Evolutionary conservation across 2,329 filamentous ascomycete genomes (phyloP).

Genomic region (Neofusicoccum cordaticola): DNA sequence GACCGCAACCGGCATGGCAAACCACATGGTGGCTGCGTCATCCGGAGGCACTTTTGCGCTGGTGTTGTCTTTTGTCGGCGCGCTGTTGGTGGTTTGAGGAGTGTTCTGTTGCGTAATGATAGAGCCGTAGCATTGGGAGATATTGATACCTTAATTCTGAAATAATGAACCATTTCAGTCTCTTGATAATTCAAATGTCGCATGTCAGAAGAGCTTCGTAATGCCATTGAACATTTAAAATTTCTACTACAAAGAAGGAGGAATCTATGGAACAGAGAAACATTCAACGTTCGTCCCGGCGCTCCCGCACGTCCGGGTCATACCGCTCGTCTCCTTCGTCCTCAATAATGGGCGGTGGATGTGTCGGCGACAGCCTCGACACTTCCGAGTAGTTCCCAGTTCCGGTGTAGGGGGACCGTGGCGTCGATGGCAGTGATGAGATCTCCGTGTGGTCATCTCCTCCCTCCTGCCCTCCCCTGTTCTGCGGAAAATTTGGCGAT

Average conservation of each 20-base stretch:
- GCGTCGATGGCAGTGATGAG: background rate
- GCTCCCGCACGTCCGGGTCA: background rate
- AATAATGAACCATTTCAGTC: too few relatives aligned
- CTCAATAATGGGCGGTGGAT: conserved; percentile 3
- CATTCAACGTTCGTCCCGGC: background rate
- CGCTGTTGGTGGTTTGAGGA: background rate
- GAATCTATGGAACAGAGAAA: too few relatives aligned
- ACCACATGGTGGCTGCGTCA: background rate
- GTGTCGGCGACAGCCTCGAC: background rate
- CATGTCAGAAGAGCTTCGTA: too few relatives aligned
- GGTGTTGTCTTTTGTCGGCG: background rate
- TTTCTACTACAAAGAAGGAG: too few relatives aligned
- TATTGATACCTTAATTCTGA: too few relatives aligned
- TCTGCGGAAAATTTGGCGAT: background rate
- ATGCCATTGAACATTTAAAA: too few relatives aligned
- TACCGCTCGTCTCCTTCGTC: background rate
- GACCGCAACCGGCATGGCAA: background rate
- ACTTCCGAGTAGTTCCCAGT: background rate
- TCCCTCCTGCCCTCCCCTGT: background rate
- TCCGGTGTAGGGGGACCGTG: background rate
- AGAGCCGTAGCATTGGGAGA: too few relatives aligned
- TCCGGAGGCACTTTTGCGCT: background rate
- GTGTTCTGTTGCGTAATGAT: background rate
- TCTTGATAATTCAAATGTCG: too few relatives aligned
- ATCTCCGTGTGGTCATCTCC: background rate